phyloP scores from a whole-genome alignment of 1,284 basidiomycete genomes.

The Fomitopsis schrenkii region DNA sequence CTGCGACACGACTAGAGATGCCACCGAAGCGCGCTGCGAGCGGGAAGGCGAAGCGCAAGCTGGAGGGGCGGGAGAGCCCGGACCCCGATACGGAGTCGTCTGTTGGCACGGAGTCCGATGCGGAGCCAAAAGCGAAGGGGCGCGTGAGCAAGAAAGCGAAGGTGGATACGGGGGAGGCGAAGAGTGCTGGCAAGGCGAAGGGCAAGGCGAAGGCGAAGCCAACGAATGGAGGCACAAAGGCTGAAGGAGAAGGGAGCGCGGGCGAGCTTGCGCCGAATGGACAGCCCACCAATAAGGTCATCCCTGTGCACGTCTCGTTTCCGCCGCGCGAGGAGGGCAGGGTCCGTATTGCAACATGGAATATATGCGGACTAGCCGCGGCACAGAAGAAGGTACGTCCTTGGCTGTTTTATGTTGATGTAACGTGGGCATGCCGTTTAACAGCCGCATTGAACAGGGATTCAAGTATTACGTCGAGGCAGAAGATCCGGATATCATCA shows the following conservation, averaged over 20 bases:
- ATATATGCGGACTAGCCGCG: conserved; percentile 67
- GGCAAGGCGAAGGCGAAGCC: not conserved
- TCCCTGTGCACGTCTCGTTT: conserved; percentile 63
- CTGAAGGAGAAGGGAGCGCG: not conserved
- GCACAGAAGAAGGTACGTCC: conserved; percentile 63
- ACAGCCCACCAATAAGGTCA: conserved; percentile 69
- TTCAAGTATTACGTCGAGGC: conserved; percentile 78
- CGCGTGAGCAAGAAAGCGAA: conserved; percentile 18
- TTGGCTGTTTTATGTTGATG: not conserved
- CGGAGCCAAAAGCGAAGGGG: conserved; percentile 13
- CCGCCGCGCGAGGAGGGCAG: conserved; percentile 44
- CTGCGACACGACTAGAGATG: not conserved
- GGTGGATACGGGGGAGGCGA: conserved; percentile 1
- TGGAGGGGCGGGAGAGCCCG: conserved; percentile 2
- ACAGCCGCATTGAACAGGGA: conserved; percentile 42
- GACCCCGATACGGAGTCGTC: conserved; percentile 10
- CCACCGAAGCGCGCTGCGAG: conserved; percentile 3
- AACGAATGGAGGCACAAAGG: not conserved
- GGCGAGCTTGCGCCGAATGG: conserved; percentile 30
- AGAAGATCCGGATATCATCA: conserved; percentile 77
- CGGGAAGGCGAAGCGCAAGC: conserved; percentile 2
- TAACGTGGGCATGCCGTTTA: not conserved
- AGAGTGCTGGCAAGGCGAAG: not conserved
- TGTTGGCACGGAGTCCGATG: conserved; percentile 7
- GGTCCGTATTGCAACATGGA: conserved; percentile 68